These are phyloP conservation scores for Drechmeria coniospora DNA, from an alignment of 2,329 filamentous ascomycete genomes.

Conservation along the genomic window DNA sequence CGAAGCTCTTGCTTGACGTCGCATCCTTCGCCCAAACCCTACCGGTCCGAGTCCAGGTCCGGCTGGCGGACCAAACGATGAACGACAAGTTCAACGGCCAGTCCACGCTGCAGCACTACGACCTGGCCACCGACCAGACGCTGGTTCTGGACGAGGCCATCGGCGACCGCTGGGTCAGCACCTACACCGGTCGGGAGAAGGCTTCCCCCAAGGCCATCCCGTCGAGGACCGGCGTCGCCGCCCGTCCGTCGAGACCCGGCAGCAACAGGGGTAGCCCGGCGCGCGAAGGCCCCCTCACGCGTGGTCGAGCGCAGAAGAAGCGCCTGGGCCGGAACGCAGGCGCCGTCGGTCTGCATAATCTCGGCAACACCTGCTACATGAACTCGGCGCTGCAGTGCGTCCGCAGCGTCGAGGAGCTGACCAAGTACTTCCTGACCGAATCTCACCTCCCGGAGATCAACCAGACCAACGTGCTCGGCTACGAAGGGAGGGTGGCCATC, in stretches of 20 bases:
- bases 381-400: constrained; percentile 94
- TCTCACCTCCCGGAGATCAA: constrained; percentile 74
- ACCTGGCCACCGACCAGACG: constrained; percentile 56
- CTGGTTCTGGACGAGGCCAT: constrained; percentile 75
- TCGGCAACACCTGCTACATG: constrained; percentile 99
- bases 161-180: constrained; percentile 43
- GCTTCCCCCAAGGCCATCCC: constrained; percentile 21
- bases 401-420: constrained; percentile 82
- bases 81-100: constrained; percentile 67
- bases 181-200: constrained; percentile 20
- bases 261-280: constrained; percentile 58
- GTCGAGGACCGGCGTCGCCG: constrained; percentile 12
- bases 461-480: constrained; percentile 66
- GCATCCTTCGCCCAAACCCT: constrained; percentile 34
- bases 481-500: constrained; percentile 74
- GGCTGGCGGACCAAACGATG: constrained; percentile 46
- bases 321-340: constrained; percentile 57
- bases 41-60: constrained; percentile 10
- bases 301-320: constrained; percentile 55
- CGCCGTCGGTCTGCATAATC: constrained; percentile 69
- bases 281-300: constrained; percentile 44
- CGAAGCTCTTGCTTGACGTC: constrained; percentile 27
- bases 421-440: constrained; percentile 71
- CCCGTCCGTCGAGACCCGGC: constrained; percentile 13
- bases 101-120: constrained; percentile 47